phyloP scores from a whole-genome alignment of 1,139 yeast genomes.

The Wickerhamiella pararugosa region DNA sequence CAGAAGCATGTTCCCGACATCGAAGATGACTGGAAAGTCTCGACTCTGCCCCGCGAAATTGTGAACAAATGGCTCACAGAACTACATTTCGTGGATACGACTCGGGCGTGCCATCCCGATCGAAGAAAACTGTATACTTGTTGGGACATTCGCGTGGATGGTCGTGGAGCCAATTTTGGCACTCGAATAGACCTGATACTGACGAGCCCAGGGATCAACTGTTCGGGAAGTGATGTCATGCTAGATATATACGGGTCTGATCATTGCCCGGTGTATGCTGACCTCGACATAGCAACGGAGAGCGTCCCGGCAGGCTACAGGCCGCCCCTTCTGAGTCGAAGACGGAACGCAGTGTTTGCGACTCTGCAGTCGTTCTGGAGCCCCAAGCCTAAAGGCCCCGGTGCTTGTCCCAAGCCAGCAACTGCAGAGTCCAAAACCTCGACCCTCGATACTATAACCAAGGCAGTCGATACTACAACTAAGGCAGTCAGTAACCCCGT shows the following conservation, averaged over 20 bases:
- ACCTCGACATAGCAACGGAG: slow-evolving; percentile 25
- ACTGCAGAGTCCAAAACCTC: background rate
- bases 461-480: background rate
- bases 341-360: slow-evolving; percentile 4
- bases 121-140: slow-evolving; percentile 66
- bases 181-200: slow-evolving; percentile 74
- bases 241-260: slow-evolving; percentile 72
- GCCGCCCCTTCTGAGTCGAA: slow-evolving; percentile 1
- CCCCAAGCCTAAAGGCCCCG: too few species aligned
- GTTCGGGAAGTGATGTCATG: slow-evolving; percentile 46
- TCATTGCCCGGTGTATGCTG: slow-evolving; percentile 83
- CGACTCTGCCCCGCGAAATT: slow-evolving; percentile 18
- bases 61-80: slow-evolving; percentile 21
- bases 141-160: slow-evolving; percentile 72
- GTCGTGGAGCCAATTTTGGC: slow-evolving; percentile 76
- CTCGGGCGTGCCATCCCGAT: slow-evolving; percentile 43
- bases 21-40: slow-evolving; percentile 18
- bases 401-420: background rate
- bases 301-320: background rate
- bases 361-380: slow-evolving; percentile 4
- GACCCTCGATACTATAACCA: background rate
- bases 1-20: slow-evolving; percentile 11
- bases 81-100: slow-evolving; percentile 43
- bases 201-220: slow-evolving; percentile 29
- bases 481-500: background rate